These are phyloP conservation scores for Didymellaceae sp. DNA, from an alignment of 2,329 filamentous ascomycete genomes.

Conservation along the genomic window DNA sequence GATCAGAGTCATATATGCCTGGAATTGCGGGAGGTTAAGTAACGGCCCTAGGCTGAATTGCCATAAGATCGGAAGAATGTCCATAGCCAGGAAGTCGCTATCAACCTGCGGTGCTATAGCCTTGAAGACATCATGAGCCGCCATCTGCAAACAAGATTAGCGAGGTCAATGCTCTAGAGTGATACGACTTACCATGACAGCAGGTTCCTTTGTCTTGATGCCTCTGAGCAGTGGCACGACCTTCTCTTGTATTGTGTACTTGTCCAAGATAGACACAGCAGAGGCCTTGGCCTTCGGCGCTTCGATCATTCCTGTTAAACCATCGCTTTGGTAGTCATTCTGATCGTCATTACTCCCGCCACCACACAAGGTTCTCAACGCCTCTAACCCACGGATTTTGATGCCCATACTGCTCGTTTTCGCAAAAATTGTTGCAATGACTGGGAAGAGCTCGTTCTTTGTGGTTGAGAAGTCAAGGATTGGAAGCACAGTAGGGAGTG, in stretches of 20 bases:
- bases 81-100: slow-evolving; percentile 88
- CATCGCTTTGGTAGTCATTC: slow-evolving; percentile 62
- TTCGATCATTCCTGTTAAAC: slow-evolving; percentile 72
- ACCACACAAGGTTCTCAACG: slow-evolving; percentile 88
- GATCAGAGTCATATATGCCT: slow-evolving; percentile 87
- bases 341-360: slow-evolving; percentile 66
- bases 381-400: slow-evolving; percentile 89
- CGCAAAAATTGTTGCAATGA: slow-evolving; percentile 87
- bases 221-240: slow-evolving; percentile 87
- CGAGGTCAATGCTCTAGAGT: neutral
- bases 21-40: slow-evolving; percentile 83
- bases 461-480: slow-evolving; percentile 95
- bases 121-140: slow-evolving; percentile 80
- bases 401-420: slow-evolving; percentile 93
- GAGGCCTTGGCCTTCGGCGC: slow-evolving; percentile 65
- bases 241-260: slow-evolving; percentile 98
- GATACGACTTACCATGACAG: slow-evolving; percentile 72
- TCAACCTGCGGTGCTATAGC: slow-evolving; percentile 85
- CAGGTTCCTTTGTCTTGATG: slow-evolving; percentile 97
- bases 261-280: slow-evolving; percentile 84
- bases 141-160: slow-evolving; percentile 61
- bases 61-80: slow-evolving; percentile 90
- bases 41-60: slow-evolving; percentile 88
- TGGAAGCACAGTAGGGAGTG: slow-evolving; percentile 79
- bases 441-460: slow-evolving; percentile 94